phyloP scores from a whole-genome alignment of 352 stramenopile species.

The Phytopythium vexans region DNA sequence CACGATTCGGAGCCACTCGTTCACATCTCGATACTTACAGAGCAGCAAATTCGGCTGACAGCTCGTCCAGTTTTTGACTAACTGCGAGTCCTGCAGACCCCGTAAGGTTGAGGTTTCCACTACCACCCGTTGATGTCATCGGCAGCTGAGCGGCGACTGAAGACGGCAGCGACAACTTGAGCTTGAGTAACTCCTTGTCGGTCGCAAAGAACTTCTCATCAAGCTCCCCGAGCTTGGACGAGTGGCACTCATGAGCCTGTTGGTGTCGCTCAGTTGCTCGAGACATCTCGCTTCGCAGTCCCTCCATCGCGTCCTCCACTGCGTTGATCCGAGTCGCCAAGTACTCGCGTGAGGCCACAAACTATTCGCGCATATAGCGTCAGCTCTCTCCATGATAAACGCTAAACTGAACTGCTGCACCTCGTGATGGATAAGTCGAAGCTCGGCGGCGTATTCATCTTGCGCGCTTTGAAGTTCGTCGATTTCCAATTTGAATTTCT shows the following conservation, averaged over 20 bases:
- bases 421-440: constrained; percentile 49
- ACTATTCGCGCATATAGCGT: background rate
- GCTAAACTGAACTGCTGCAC: constrained; percentile 4
- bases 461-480: constrained; percentile 41
- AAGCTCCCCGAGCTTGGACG: constrained; percentile 27
- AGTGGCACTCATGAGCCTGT: constrained; percentile 15
- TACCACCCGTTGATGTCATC: background rate
- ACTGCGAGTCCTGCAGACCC: constrained; percentile 15
- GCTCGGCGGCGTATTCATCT: constrained; percentile 33
- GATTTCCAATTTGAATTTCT: constrained; percentile 14
- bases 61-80: constrained; percentile 36
- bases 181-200: constrained; percentile 66
- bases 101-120: constrained; percentile 9
- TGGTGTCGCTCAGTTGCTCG: constrained; percentile 30
- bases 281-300: constrained; percentile 28
- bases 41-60: constrained; percentile 27
- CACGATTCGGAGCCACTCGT: background rate
- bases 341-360: constrained; percentile 34
- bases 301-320: constrained; percentile 41
- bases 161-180: constrained; percentile 56
- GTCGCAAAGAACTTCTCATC: constrained; percentile 58
- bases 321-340: constrained; percentile 32
- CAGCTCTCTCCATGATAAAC: background rate
- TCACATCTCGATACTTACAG: constrained; percentile 23
- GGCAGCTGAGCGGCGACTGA: constrained; percentile 32